These are phyloP conservation scores for Cryphonectria parasitica DNA, from an alignment of 2,329 filamentous ascomycete genomes.

Conservation along the genomic window DNA sequence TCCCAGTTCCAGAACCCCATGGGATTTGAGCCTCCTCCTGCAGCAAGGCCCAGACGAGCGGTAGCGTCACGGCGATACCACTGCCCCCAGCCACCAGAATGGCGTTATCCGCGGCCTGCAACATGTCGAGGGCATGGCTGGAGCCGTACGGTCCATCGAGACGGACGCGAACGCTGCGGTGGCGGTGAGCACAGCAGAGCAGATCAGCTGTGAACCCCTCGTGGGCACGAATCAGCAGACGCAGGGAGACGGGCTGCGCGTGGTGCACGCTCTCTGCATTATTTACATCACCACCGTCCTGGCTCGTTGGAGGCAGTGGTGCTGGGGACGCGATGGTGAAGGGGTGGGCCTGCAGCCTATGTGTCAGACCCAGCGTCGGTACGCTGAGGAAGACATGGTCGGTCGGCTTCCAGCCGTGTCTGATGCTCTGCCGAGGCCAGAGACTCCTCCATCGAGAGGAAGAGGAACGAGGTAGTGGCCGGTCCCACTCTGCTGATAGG, in stretches of 20 bases:
- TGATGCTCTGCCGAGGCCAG: slow-evolving; percentile 42
- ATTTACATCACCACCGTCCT: too few relatives aligned
- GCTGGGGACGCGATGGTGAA: slow-evolving; percentile 69
- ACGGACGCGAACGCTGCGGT: slow-evolving; percentile 49
- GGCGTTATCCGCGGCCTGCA: slow-evolving; percentile 52
- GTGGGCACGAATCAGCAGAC: slow-evolving; percentile 63
- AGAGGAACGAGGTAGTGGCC: slow-evolving; percentile 19
- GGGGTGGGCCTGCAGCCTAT: slow-evolving; percentile 64
- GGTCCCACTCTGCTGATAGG: slow-evolving; percentile 45
- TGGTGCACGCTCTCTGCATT: not conserved
- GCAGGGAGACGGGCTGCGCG: slow-evolving; percentile 52
- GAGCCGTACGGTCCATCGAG: slow-evolving; percentile 71
- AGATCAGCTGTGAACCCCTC: slow-evolving; percentile 63
- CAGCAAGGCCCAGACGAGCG: slow-evolving; percentile 58
- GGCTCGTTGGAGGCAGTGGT: slow-evolving; percentile 35
- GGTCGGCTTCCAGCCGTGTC: slow-evolving; percentile 60
- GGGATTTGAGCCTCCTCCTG: slow-evolving; percentile 8
- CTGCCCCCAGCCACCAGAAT: slow-evolving; percentile 66
- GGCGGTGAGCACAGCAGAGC: slow-evolving; percentile 51
- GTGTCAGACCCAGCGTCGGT: slow-evolving; percentile 55
- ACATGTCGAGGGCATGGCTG: slow-evolving; percentile 55
- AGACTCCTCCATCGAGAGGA: not conserved
- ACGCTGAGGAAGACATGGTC: slow-evolving; percentile 68
- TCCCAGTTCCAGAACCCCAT: slow-evolving; percentile 24
- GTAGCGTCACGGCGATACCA: slow-evolving; percentile 67